Percentiles rank a stretch among this genome's conserved stretches.
phyloP scores from a whole-genome alignment of 805 yeast genomes.

The Zygosaccharomyces lentus region DNA sequence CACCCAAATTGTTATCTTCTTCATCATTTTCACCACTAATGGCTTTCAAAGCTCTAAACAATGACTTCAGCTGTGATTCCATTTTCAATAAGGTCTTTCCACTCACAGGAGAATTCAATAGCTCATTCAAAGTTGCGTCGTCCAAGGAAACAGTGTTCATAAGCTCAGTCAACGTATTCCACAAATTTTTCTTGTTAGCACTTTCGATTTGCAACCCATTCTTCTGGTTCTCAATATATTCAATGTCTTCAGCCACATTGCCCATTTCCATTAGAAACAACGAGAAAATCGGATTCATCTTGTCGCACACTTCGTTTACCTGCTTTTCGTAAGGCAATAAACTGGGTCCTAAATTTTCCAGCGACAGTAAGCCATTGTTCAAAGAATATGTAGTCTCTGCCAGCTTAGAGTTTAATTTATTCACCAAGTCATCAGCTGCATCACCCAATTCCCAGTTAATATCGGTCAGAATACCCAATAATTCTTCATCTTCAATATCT shows the following conservation, averaged over 20 bases:
- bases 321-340: conserved; percentile 41
- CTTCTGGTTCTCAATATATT: conserved; percentile 66
- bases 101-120: conserved; percentile 48
- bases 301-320: conserved; percentile 51
- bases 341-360: conserved; percentile 43
- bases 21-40: conserved; percentile 48
- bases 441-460: conserved; percentile 72
- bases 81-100: conserved; percentile 43
- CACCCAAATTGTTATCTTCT: conserved; percentile 46
- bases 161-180: conserved; percentile 64
- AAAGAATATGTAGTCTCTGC: conserved; percentile 59
- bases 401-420: conserved; percentile 55
- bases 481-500: conserved; percentile 37
- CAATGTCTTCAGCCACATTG: conserved; percentile 62
- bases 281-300: conserved; percentile 50
- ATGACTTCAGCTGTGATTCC: conserved; percentile 52
- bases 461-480: conserved; percentile 63
- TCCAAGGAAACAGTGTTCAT: conserved; percentile 67
- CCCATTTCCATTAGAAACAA: conserved; percentile 58
- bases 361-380: conserved; percentile 50
- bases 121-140: conserved; percentile 45
- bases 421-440: conserved; percentile 53
- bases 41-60: conserved; percentile 63
- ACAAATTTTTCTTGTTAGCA: conserved; percentile 71
- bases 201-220: conserved; percentile 81